phyloP scores from a whole-genome alignment of 768 basidiomycete species.

The Suillus plorans region DNA sequence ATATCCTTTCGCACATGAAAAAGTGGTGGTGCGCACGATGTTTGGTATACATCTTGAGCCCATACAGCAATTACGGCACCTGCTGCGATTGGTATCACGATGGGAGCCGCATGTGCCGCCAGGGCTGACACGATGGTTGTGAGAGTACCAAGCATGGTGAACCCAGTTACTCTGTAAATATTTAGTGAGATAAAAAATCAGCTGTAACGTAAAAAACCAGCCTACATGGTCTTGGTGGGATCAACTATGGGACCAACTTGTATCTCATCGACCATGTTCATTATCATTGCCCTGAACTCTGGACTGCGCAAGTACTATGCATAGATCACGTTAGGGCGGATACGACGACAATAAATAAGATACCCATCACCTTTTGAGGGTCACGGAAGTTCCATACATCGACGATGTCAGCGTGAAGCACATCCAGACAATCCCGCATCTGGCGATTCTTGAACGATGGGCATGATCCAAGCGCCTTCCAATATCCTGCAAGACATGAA shows the following conservation, averaged over 20 bases:
- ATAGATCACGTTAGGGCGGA: no score
- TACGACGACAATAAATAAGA: no score
- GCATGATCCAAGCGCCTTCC: constrained; percentile 14
- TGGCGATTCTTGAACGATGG: constrained; percentile 1
- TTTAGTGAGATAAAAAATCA: neutral
- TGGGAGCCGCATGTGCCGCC: neutral
- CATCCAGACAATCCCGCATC: constrained; percentile 8
- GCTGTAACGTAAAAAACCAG: no score
- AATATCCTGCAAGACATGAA: constrained; percentile 14
- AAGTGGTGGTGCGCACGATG: neutral
- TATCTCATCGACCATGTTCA: no score
- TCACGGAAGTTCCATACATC: constrained; percentile 18
- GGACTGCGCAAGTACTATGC: no score
- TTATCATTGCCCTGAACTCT: no score
- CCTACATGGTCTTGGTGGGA: no score
- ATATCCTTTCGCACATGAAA: neutral
- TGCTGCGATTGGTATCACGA: neutral
- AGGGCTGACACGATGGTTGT: neutral
- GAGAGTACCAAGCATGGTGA: neutral
- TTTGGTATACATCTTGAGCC: neutral
- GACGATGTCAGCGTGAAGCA: constrained; percentile 21
- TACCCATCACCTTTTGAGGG: neutral
- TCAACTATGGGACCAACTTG: no score
- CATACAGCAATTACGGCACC: neutral
- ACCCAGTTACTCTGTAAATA: neutral